Conservation (phyloP, 768 basidiomycete species). For the Naganishia randhawae region DNA sequence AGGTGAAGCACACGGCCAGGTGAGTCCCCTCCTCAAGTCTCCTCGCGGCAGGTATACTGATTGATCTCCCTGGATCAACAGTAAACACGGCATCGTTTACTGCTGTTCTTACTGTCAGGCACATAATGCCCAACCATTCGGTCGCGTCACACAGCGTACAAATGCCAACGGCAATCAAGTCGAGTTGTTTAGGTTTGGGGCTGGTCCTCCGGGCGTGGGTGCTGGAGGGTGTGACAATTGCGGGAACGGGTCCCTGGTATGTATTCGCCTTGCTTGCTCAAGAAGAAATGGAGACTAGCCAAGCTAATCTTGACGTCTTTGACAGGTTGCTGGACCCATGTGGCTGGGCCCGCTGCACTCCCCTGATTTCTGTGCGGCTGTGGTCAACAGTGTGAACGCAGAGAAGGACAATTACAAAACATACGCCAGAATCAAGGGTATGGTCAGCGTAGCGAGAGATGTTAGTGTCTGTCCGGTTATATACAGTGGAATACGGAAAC, state of each 20-base stretch:
- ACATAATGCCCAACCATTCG: constrained; percentile 79
- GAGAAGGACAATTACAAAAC: constrained; percentile 71
- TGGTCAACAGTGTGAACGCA: constrained; percentile 67
- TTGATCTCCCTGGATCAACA: constrained; percentile 47
- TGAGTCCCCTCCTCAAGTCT: constrained; percentile 51
- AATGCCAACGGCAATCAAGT: constrained; percentile 57
- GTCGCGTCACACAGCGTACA: constrained; percentile 63
- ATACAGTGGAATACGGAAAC: background rate
- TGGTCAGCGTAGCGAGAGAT: constrained; percentile 85
- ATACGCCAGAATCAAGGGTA: constrained; percentile 80
- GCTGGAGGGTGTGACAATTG: constrained; percentile 70
- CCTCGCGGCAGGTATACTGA: background rate
- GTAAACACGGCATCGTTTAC: constrained; percentile 80
- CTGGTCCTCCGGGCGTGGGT: constrained; percentile 58
- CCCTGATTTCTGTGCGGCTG: constrained; percentile 65
- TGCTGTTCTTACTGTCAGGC: constrained; percentile 80
- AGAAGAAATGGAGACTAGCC: background rate
- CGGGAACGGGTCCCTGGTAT: constrained; percentile 68
- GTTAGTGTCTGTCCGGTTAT: constrained; percentile 53
- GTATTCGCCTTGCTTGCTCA: constrained; percentile 38
- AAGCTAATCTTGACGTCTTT: background rate
- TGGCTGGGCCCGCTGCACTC: constrained; percentile 89
- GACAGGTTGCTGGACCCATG: constrained; percentile 87
- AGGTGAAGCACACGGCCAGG: constrained; percentile 80
- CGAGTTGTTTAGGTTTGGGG: constrained; percentile 65